These are phyloP conservation scores for Gracilaria gracilis DNA, from an alignment of 23 red algal genomes.

Conservation along the genomic window DNA sequence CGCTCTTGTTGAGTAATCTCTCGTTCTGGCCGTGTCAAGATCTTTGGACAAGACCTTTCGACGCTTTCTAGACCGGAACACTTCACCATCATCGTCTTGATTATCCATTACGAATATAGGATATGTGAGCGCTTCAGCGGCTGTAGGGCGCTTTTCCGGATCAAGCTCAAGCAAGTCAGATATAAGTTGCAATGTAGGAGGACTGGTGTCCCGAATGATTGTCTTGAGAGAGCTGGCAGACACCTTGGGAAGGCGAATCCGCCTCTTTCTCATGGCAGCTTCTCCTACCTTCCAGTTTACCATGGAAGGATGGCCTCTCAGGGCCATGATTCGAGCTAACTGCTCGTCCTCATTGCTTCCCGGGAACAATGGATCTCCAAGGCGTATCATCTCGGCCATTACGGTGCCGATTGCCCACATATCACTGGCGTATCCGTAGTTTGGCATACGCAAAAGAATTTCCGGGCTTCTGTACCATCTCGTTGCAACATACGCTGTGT, in stretches of 20 bases:
- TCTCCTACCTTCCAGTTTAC: conserved; percentile 60
- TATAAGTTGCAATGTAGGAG: conserved; percentile 47
- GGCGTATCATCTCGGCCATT: conserved; percentile 86
- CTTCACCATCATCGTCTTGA: neutral
- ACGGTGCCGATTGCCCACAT: conserved; percentile 95
- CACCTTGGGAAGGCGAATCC: conserved; percentile 55
- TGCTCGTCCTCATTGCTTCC: conserved; percentile 90
- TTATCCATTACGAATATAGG: conserved; percentile 41
- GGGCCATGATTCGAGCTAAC: conserved; percentile 62
- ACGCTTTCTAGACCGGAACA: conserved; percentile 7
- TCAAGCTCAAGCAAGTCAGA: conserved; percentile 66
- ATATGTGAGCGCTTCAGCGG: conserved; percentile 53
- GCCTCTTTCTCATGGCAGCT: conserved; percentile 31
- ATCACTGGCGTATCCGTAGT: conserved; percentile 90
- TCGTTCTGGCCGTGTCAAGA: conserved; percentile 33
- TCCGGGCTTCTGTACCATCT: conserved; percentile 91
- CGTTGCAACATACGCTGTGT: conserved; percentile 88
- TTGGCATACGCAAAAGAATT: conserved; percentile 78
- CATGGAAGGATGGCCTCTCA: conserved; percentile 75
- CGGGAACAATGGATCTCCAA: conserved; percentile 84
- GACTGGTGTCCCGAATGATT: conserved; percentile 34
- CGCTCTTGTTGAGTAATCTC: conserved; percentile 23
- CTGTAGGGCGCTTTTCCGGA: conserved; percentile 47
- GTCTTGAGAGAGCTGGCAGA: conserved; percentile 33
- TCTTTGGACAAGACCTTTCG: conserved; percentile 10